Conservation (phyloP, 805 yeast species). For the Nadsonia fulvescens region DNA sequence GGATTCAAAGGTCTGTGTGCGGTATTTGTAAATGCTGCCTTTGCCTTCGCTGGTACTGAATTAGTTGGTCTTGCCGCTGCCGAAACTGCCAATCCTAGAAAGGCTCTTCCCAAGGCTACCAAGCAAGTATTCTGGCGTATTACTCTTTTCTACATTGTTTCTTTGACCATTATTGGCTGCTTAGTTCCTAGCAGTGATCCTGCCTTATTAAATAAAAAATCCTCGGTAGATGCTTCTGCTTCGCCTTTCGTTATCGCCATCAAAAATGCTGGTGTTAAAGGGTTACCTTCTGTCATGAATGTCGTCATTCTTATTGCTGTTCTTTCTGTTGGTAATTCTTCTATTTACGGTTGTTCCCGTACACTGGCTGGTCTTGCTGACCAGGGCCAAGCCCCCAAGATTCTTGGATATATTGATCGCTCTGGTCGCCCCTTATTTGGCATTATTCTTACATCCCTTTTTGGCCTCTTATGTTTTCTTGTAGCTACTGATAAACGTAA, state of each 20-base stretch:
- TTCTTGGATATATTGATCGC: conserved; percentile 46
- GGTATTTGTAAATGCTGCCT: conserved; percentile 54
- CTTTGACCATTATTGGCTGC: conserved; percentile 38
- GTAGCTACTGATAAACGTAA: conserved; percentile 38
- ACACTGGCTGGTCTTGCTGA: conserved; percentile 47
- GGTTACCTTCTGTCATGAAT: conserved; percentile 50
- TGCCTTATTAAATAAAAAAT: conserved; percentile 26
- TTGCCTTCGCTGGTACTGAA: conserved; percentile 57
- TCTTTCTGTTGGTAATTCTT: conserved; percentile 51
- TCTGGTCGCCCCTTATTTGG: conserved; percentile 57
- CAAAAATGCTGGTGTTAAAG: conserved; percentile 40
- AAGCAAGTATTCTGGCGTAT: conserved; percentile 70
- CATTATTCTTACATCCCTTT: conserved; percentile 22
- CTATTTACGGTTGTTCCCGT: conserved; percentile 51
- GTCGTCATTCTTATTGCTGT: conserved; percentile 48
- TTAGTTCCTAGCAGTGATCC: conserved; percentile 44
- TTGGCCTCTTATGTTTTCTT: conserved; percentile 36
- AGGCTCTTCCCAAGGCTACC: conserved; percentile 47
- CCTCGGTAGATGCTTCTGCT: conserved; percentile 34
- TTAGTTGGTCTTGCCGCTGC: conserved; percentile 55
- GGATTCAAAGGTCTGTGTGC: conserved; percentile 55
- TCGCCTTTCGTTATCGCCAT: conserved; percentile 62
- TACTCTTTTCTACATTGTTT: conserved; percentile 41
- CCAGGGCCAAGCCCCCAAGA: conserved; percentile 40
- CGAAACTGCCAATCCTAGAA: conserved; percentile 48